Base-by-base conservation (phyloP, 225 moss, liverwort and hornwort genomes). In the Asterella californica region DNA sequence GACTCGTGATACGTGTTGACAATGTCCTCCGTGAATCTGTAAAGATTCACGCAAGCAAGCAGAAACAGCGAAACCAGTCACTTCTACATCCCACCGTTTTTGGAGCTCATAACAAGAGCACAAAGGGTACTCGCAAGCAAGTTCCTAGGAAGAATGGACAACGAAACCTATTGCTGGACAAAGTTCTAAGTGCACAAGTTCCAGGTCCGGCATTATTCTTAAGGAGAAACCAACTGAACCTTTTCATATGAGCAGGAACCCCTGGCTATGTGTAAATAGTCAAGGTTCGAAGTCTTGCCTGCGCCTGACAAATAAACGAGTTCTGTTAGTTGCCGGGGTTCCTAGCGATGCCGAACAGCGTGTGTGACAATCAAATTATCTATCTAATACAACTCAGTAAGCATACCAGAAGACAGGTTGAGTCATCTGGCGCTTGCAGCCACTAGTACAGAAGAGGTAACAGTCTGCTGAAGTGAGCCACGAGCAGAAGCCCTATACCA, bases 401-500 rank as follows among this genome's bases (percentile, higher is more conserved):
- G 54, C 79, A 72, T 79, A 99, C 99, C 91, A 92, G 79, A 77
- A 93, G 77, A 83, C 93, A 90, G 34, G 99, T 91, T 9, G 79
- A 45, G 74, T 99, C 95, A 63, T 90, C 95, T 80, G 79, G 86
- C 57, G 92, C 83, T 85, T 90, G 93, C 77, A 99, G 89, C 95
- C 99, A 99, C 29, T 86, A 74, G 68, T 87, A 92, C 63, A 99
- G 45, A 11, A 99, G 75, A 37, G 95, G 93, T 62, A 99, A 86
- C 45, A 99, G 85, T 68, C 77, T 85, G 70, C 86, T 99, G 81
- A 99, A 99, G 83, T 93, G 88, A 80, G 90, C 90, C 65, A 99
- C 92, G 52, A 99, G 81, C 81, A 95, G 25, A 72, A 99, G 90
- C 66, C 95, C 93, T 93, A 99, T 93, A 50, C 89, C 86, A 81